phyloP scores from a whole-genome alignment of 1,284 basidiomycete genomes.

The Dichomitus squalens region DNA sequence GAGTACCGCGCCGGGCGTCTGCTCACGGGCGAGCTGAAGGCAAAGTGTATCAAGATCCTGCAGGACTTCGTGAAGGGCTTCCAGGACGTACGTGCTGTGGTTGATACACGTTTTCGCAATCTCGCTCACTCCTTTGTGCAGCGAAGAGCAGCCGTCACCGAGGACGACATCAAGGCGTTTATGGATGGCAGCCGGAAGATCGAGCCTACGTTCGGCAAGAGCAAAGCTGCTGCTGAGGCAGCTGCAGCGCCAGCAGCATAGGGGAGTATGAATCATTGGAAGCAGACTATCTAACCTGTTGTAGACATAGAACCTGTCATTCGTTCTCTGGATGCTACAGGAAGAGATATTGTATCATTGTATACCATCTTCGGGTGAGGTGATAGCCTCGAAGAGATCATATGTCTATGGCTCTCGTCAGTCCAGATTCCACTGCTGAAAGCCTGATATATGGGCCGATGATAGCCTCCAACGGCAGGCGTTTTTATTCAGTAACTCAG shows the following conservation, averaged over 20 bases:
- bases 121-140: constrained; percentile 35
- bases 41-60: constrained; percentile 82
- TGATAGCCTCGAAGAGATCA: no score
- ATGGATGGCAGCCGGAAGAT: constrained; percentile 89
- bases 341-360: neutral
- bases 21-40: constrained; percentile 93
- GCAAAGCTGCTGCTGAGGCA: neutral
- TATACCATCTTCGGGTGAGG: no score
- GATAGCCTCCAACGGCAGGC: no score
- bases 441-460: no score
- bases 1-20: constrained; percentile 91
- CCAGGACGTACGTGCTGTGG: constrained; percentile 71
- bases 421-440: no score
- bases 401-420: no score
- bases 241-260: constrained; percentile 5
- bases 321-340: neutral
- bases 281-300: constrained; percentile 19
- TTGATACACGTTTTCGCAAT: constrained; percentile 2
- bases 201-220: constrained; percentile 49
- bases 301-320: constrained; percentile 19
- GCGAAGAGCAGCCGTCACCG: constrained; percentile 83
- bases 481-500: no score
- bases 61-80: constrained; percentile 88
- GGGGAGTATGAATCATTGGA: neutral
- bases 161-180: constrained; percentile 76